Percentiles rank a stretch among this genome's conserved stretches.
Evolutionary conservation across 768 basidiomycete genomes (phyloP).

Genomic region (Lactarius vividus): DNA sequence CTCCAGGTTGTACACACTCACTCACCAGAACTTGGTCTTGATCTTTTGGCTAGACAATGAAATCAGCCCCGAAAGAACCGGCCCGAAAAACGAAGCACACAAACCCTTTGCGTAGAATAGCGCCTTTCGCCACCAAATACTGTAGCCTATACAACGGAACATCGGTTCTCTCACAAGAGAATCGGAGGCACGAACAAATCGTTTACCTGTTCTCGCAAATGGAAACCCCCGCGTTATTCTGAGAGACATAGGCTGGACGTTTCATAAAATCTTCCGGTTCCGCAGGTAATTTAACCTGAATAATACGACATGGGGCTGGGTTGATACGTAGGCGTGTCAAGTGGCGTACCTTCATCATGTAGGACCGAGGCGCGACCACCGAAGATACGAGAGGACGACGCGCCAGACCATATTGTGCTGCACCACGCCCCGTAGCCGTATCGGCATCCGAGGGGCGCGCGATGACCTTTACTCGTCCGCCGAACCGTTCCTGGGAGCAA

Average conservation of each 20-base stretch:
- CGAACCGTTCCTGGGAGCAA: constrained; percentile 57
- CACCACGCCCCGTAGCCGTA: constrained; percentile 84
- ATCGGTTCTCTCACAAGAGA: not conserved
- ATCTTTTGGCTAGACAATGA: constrained; percentile 62
- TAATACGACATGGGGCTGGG: not conserved
- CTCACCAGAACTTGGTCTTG: constrained; percentile 79
- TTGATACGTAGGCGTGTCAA: constrained; percentile 5
- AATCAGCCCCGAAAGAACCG: constrained; percentile 27
- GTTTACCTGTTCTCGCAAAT: constrained; percentile 81
- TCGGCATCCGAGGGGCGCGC: constrained; percentile 84
- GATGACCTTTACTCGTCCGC: constrained; percentile 64
- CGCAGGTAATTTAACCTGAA: constrained; percentile 82
- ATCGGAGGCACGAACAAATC: constrained; percentile 4
- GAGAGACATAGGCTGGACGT: constrained; percentile 80
- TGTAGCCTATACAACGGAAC: constrained; percentile 53
- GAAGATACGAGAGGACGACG: constrained; percentile 74
- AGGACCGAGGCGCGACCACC: constrained; percentile 77
- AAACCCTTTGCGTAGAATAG: constrained; percentile 82
- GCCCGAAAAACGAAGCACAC: constrained; percentile 30
- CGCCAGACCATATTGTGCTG: constrained; percentile 84
- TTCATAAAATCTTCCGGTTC: constrained; percentile 81
- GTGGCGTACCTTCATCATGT: constrained; percentile 73
- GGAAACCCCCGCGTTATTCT: constrained; percentile 69
- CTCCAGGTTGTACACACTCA: constrained; percentile 29
- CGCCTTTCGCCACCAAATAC: constrained; percentile 84